Conservation (phyloP, 768 basidiomycete species). For the Trametes coccinea region DNA sequence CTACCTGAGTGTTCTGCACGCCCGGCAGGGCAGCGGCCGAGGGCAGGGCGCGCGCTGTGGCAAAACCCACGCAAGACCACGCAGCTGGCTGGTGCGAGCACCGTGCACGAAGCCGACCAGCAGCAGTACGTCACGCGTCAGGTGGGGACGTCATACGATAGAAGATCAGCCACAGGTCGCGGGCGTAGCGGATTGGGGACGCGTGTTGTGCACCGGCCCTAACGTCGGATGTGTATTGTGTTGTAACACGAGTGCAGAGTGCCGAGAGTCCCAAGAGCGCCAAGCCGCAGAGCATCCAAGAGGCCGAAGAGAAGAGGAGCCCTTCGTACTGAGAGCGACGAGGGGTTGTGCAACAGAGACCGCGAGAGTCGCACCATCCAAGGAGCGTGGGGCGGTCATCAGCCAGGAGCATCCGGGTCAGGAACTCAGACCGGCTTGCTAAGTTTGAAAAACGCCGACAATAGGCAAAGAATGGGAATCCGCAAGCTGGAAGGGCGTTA, state of each 20-base stretch:
- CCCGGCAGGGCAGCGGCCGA: not conserved
- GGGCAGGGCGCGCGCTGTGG: not conserved
- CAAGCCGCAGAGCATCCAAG: not conserved
- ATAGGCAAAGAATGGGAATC: too few species aligned
- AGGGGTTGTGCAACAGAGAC: not conserved
- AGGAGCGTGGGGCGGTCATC: not conserved
- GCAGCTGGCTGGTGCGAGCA: not conserved
- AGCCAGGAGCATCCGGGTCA: not conserved
- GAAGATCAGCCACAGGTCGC: too few species aligned
- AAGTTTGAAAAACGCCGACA: too few species aligned
- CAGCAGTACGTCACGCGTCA: not conserved
- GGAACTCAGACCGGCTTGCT: not conserved
- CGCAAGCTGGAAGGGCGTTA: not conserved
- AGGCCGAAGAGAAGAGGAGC: not conserved
- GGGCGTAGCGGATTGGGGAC: too few species aligned
- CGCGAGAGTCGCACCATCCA: slow-evolving; percentile 4
- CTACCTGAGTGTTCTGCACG: too few species aligned
- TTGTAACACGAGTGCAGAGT: too few species aligned
- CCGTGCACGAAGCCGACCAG: not conserved
- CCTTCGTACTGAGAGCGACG: not conserved
- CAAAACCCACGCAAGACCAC: not conserved
- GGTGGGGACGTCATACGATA: too few species aligned
- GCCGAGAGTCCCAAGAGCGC: not conserved
- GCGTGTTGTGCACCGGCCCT: too few species aligned
- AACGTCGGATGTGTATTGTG: too few species aligned